A percentile compares a stretch with the other conserved stretches of the same genome.
Conservation (phyloP, 495 filamentous ascomycete species). For the Annulohypoxylon nitens region DNA sequence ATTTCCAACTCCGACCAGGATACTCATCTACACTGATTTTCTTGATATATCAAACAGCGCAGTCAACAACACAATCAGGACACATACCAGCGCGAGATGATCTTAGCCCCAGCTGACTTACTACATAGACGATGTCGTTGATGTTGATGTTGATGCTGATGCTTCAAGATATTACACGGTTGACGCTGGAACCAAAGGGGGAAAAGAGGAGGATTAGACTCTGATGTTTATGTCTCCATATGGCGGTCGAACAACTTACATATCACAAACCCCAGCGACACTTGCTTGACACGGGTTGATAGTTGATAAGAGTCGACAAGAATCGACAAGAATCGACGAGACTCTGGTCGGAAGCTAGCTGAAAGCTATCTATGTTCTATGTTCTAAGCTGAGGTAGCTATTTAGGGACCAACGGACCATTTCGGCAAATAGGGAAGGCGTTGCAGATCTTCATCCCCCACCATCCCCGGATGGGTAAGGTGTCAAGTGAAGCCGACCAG, state of each 20-base stretch:
- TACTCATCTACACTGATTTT: too few species aligned
- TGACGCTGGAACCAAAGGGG: too few species aligned
- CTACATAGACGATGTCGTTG: too few species aligned
- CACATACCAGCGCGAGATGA: too few species aligned
- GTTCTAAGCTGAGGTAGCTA: neutral
- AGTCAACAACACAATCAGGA: too few species aligned
- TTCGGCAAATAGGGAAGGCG: constrained; percentile 19
- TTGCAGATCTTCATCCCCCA: constrained; percentile 18
- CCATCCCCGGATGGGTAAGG: constrained; percentile 3
- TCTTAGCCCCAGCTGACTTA: too few species aligned
- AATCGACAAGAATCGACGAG: neutral
- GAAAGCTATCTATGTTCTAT: neutral
- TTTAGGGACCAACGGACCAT: neutral
- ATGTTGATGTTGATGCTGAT: too few species aligned
- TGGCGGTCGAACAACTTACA: neutral
- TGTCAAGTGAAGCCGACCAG: neutral
- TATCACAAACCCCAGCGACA: too few species aligned
- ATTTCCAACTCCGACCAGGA: too few species aligned
- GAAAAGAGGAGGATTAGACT: too few species aligned
- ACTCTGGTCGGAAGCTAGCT: neutral
- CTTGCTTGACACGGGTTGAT: neutral
- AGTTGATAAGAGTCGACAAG: neutral
- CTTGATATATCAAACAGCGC: too few species aligned
- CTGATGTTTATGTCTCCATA: neutral
- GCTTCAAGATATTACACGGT: too few species aligned